Percentiles rank a stretch among this genome's conserved stretches.
Evolutionary conservation across 2,329 filamentous ascomycete genomes (phyloP).

Genomic region (Nothophaeocryptopus gaeumannii): DNA sequence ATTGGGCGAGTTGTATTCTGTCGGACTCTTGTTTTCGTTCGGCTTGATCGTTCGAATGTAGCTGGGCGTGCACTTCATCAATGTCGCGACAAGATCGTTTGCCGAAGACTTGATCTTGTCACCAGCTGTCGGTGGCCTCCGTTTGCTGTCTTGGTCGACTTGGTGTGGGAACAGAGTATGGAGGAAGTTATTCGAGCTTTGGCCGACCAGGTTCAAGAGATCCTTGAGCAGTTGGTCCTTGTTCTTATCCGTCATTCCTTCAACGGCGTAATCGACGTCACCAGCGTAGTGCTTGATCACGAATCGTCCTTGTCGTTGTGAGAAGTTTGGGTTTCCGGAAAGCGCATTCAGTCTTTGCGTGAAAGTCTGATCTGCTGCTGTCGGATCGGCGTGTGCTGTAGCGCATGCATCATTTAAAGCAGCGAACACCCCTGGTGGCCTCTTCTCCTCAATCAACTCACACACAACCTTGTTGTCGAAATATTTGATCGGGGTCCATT

Average conservation of each 20-base stretch:
- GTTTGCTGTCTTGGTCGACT: slow-evolving; percentile 92
- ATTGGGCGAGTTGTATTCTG: slow-evolving; percentile 86
- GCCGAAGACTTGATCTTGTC: slow-evolving; percentile 95
- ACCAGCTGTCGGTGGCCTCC: slow-evolving; percentile 87
- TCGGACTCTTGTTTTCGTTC: slow-evolving; percentile 96
- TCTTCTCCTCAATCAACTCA: slow-evolving; percentile 87
- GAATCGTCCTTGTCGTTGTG: slow-evolving; percentile 89
- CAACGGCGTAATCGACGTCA: slow-evolving; percentile 89
- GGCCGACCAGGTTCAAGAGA: slow-evolving; percentile 78
- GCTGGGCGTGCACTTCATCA: slow-evolving; percentile 96
- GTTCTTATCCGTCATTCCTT: slow-evolving; percentile 99
- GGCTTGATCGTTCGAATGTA: slow-evolving; percentile 99
- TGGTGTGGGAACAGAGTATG: slow-evolving; percentile 87
- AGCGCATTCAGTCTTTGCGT: slow-evolving; percentile 90
- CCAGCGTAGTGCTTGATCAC: slow-evolving; percentile 99
- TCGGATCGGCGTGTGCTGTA: slow-evolving; percentile 93
- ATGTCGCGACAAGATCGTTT: slow-evolving; percentile 87
- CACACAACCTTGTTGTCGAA: slow-evolving; percentile 99
- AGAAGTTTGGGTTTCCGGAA: slow-evolving; percentile 81
- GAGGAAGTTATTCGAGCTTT: slow-evolving; percentile 80
- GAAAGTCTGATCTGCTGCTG: slow-evolving; percentile 91
- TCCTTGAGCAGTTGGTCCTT: slow-evolving; percentile 97
- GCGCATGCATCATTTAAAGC: slow-evolving; percentile 97
- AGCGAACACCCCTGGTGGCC: slow-evolving; percentile 89
- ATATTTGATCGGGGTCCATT: slow-evolving; percentile 98